Conservation (phyloP, 148 eudicot species). For the Suaeda aralocaspica region DNA sequence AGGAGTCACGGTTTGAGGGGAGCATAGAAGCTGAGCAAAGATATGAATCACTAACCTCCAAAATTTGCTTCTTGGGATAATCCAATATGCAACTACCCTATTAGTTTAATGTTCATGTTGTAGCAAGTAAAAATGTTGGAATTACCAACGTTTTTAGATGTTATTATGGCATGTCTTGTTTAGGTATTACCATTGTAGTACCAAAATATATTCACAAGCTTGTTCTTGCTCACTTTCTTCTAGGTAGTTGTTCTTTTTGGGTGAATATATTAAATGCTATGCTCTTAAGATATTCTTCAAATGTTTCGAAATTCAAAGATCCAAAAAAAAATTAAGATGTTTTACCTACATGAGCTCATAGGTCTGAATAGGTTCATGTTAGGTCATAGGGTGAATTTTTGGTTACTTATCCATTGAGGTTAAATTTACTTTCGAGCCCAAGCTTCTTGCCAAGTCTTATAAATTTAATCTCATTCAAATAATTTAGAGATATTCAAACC, state of each 20-base stretch:
- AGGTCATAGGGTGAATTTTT: too few relatives aligned
- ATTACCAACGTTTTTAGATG: conserved; percentile 3
- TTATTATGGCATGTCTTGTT: conserved; percentile 12
- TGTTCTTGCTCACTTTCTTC: conserved; percentile 2
- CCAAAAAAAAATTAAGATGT: too few relatives aligned
- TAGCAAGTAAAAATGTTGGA: conserved; percentile 12
- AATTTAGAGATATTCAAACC: too few relatives aligned
- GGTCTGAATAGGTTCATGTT: too few relatives aligned
- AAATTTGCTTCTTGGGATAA: neutral
- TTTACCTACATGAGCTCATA: too few relatives aligned
- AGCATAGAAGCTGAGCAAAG: conserved; percentile 22
- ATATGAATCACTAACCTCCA: conserved; percentile 27
- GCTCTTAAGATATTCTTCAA: too few relatives aligned
- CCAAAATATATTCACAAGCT: neutral
- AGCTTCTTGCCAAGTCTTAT: too few relatives aligned
- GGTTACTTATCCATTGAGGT: too few relatives aligned
- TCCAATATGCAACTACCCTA: conserved; percentile 11
- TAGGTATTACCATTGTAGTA: conserved; percentile 1
- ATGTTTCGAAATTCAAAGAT: too few relatives aligned
- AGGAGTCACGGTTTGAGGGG: neutral
- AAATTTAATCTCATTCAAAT: too few relatives aligned
- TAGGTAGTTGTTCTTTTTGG: neutral
- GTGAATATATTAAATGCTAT: neutral
- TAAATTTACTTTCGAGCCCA: too few relatives aligned
- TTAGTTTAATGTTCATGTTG: neutral